These are phyloP conservation scores for Fusarium nelsonii DNA, from an alignment of 2,329 filamentous ascomycete genomes.

Conservation along the genomic window DNA sequence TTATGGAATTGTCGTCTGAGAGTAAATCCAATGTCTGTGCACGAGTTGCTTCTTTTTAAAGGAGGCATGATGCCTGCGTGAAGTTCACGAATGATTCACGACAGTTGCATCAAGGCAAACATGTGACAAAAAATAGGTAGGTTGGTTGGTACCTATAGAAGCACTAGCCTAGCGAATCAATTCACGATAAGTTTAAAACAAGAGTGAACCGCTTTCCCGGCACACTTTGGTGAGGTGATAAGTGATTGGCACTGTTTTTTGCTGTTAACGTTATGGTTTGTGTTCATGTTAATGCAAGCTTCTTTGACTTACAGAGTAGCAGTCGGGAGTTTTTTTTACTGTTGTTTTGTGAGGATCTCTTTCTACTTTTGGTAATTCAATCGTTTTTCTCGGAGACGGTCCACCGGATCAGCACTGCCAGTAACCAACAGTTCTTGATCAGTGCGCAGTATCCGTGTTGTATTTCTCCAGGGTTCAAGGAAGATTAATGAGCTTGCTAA, in stretches of 20 bases:
- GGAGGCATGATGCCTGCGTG: constrained; percentile 54
- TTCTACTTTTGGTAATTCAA: constrained; percentile 31
- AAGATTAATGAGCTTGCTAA: not conserved
- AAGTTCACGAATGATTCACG: constrained; percentile 21
- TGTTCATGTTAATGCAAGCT: constrained; percentile 14
- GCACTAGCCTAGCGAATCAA: constrained; percentile 10
- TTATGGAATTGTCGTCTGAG: constrained; percentile 80
- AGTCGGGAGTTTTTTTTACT: constrained; percentile 7
- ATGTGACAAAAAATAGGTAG: not conserved
- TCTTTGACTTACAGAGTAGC: constrained; percentile 34
- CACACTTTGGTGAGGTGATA: not conserved
- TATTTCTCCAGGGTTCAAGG: not conserved
- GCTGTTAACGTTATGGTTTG: constrained; percentile 25
- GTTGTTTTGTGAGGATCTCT: constrained; percentile 28
- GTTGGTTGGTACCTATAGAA: not conserved
- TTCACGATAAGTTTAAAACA: constrained; percentile 8
- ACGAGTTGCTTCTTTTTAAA: constrained; percentile 61
- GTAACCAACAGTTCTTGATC: constrained; percentile 6
- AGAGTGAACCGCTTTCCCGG: constrained; percentile 13
- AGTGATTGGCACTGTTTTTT: constrained; percentile 28
- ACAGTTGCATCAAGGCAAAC: not conserved
- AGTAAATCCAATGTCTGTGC: constrained; percentile 78
- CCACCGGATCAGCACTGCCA: constrained; percentile 30
- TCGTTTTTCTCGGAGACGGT: constrained; percentile 16
- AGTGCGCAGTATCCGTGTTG: constrained; percentile 2